Evolutionary conservation across 2,329 filamentous ascomycete genomes (phyloP).

Genomic region (Ramularia collo-cygni): DNA sequence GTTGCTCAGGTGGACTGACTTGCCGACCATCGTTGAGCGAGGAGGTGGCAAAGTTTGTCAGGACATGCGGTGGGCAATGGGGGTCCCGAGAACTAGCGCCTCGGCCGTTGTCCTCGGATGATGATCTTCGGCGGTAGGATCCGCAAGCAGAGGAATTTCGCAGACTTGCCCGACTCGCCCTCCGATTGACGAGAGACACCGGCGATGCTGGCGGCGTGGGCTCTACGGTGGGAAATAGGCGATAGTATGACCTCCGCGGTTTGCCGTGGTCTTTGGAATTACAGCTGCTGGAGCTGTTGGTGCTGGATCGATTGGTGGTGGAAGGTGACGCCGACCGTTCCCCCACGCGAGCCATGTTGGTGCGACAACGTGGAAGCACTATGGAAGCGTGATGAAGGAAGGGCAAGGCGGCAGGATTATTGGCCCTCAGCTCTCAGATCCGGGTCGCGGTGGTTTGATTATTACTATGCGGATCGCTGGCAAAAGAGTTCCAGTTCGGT

Average conservation of each 20-base stretch:
- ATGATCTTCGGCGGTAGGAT: conserved; percentile 17
- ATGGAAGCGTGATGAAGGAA: neutral
- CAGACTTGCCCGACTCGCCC: conserved; percentile 8
- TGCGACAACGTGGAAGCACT: neutral
- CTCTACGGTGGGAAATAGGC: conserved; percentile 25
- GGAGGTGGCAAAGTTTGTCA: neutral
- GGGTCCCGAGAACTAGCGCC: conserved; percentile 1
- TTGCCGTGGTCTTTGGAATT: conserved; percentile 9
- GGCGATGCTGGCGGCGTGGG: conserved; percentile 22
- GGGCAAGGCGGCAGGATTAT: neutral
- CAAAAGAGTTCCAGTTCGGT: too few species aligned
- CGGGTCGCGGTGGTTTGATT: conserved; percentile 1
- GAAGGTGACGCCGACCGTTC: conserved; percentile 4
- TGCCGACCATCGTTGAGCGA: conserved; percentile 5
- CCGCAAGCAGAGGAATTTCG: conserved; percentile 10
- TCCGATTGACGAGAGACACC: conserved; percentile 12
- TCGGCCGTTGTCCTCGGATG: conserved; percentile 16
- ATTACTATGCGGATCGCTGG: too few species aligned
- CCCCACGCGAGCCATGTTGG: neutral
- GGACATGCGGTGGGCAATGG: neutral
- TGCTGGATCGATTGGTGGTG: conserved; percentile 8
- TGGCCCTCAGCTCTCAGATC: conserved; percentile 1
- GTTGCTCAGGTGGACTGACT: conserved; percentile 13
- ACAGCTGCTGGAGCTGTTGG: conserved; percentile 8
- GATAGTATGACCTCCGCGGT: conserved; percentile 17